Conservation (phyloP, 163 green algal genomes). For the Smithsoniella earleae region DNA sequence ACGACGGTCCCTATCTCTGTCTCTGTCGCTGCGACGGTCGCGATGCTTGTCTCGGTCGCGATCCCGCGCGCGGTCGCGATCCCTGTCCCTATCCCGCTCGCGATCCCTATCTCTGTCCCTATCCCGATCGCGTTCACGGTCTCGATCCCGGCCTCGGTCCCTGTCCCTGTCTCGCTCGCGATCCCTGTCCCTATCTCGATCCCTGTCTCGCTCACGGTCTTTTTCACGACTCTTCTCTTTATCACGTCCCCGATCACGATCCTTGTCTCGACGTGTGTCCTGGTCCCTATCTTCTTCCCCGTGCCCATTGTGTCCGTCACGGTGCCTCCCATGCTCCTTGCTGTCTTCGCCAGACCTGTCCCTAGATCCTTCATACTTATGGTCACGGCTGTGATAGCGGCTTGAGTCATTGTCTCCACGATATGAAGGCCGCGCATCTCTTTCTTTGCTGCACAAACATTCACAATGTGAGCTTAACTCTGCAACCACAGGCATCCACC, state of each 20-base stretch:
- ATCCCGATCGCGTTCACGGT: not conserved
- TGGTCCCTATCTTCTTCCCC: slow-evolving; percentile 28
- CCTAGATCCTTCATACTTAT: too few relatives aligned
- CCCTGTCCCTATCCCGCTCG: slow-evolving; percentile 28
- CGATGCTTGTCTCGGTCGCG: not conserved
- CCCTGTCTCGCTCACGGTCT: slow-evolving; percentile 16
- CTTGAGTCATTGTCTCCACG: too few relatives aligned
- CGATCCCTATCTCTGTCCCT: slow-evolving; percentile 32
- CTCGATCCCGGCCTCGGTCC: not conserved
- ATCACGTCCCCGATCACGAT: too few relatives aligned
- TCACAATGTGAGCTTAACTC: too few relatives aligned
- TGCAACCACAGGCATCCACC: too few relatives aligned
- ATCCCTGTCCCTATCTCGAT: slow-evolving; percentile 26
- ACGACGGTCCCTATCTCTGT: not conserved
- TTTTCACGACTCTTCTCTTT: not conserved
- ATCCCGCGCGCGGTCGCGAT: not conserved
- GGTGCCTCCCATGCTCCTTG: slow-evolving; percentile 29
- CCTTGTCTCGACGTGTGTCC: slow-evolving; percentile 5
- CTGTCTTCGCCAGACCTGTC: too few relatives aligned
- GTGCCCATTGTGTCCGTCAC: slow-evolving; percentile 2
- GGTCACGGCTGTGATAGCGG: too few relatives aligned
- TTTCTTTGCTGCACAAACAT: too few relatives aligned
- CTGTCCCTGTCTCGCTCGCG: not conserved
- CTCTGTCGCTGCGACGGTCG: too few relatives aligned
- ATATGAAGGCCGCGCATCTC: too few relatives aligned